These are phyloP conservation scores for Yamadazyma sp. DNA, from an alignment of 1,139 yeast species.

Conservation along the genomic window DNA sequence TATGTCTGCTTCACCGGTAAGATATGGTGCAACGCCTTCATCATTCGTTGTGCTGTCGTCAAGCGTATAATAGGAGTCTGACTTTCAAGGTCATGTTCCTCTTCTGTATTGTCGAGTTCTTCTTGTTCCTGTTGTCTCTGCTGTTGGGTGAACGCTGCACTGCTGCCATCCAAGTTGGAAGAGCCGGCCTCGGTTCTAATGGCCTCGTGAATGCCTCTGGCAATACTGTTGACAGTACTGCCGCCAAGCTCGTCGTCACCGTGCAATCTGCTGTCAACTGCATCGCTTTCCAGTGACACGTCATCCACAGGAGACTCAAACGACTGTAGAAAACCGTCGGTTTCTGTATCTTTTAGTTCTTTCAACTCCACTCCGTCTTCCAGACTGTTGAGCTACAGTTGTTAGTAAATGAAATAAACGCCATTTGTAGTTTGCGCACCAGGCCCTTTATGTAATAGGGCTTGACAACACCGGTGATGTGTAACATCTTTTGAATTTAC, in stretches of 20 bases:
- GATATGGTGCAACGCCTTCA: constrained; percentile 33
- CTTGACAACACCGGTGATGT: too few species aligned
- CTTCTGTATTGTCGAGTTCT: background rate
- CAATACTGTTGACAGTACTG: constrained; percentile 12
- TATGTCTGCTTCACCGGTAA: constrained; percentile 46
- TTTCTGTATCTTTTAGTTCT: constrained; percentile 9
- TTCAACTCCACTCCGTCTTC: constrained; percentile 13
- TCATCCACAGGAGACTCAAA: constrained; percentile 13
- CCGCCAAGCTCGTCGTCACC: background rate
- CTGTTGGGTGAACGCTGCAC: background rate
- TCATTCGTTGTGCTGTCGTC: constrained; percentile 31
- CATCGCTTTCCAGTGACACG: constrained; percentile 2
- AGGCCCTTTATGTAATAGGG: too few species aligned
- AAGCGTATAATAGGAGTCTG: constrained; percentile 19
- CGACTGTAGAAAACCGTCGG: constrained; percentile 13
- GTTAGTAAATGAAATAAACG: constrained; percentile 9
- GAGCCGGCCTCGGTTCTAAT: constrained; percentile 5
- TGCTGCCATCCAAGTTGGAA: background rate
- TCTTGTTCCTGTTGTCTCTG: background rate
- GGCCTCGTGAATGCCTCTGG: constrained; percentile 18
- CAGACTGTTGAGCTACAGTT: constrained; percentile 9
- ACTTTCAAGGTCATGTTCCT: constrained; percentile 18
- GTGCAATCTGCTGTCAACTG: constrained; percentile 9
- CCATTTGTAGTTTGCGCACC: background rate
- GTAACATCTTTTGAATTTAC: constrained; percentile 4